A percentile compares a stretch with the other conserved stretches of the same genome.
These are phyloP conservation scores for Irpex sp. DNA, from an alignment of 1,284 basidiomycete species.

Conservation along the genomic window DNA sequence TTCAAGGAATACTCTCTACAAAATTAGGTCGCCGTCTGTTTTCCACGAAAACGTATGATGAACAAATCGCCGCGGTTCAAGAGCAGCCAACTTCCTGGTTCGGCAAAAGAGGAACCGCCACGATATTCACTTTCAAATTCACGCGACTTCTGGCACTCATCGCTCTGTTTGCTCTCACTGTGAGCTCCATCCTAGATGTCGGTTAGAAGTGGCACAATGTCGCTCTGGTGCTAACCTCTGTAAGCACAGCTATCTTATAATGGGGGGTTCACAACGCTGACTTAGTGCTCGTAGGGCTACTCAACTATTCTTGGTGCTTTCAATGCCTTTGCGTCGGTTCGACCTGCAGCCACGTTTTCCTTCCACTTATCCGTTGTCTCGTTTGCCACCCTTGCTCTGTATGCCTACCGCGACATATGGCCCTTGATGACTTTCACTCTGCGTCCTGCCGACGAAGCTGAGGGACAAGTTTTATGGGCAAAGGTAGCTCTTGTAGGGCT, in stretches of 20 bases:
- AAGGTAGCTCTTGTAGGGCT: not conserved
- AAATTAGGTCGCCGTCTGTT: conserved; percentile 9
- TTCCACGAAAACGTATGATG: not conserved
- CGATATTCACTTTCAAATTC: conserved; percentile 25
- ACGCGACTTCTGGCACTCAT: conserved; percentile 20
- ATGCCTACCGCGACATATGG: conserved; percentile 7
- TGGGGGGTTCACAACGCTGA: conserved; percentile 9
- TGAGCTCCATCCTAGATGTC: conserved; percentile 11
- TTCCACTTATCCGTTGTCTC: not conserved
- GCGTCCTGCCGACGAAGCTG: conserved; percentile 3
- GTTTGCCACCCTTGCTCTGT: not conserved
- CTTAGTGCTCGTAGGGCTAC: conserved; percentile 32
- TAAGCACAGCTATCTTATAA: conserved; percentile 10
- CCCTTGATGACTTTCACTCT: conserved; percentile 1
- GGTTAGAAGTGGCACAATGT: conserved; percentile 3
- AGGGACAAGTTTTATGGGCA: not conserved
- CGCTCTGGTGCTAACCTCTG: conserved; percentile 3
- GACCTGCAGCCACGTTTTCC: conserved; percentile 8
- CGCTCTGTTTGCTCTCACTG: conserved; percentile 22
- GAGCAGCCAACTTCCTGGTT: not conserved
- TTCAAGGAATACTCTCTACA: conserved; percentile 12
- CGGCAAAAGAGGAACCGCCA: conserved; percentile 18
- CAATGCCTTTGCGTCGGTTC: conserved; percentile 12
- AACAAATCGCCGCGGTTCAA: not conserved
- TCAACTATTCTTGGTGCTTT: conserved; percentile 18